These are phyloP conservation scores for Orbilia brochopaga DNA, from an alignment of 2,329 filamentous ascomycete genomes.

Conservation along the genomic window DNA sequence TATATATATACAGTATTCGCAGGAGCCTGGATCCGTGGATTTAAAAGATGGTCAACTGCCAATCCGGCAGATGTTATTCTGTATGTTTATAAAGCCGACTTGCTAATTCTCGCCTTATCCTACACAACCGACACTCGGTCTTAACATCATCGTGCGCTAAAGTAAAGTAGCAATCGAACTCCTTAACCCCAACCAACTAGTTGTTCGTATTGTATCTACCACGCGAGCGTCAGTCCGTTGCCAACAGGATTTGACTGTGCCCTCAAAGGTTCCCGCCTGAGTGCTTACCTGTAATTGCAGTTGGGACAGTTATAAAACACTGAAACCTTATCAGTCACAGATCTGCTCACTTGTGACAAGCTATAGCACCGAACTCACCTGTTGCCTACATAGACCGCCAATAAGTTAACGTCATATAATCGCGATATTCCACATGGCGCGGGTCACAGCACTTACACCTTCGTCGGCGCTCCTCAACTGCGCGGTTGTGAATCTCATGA, in stretches of 20 bases:
- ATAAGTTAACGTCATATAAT: background rate
- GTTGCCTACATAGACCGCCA: conserved; percentile 18
- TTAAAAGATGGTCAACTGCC: too few species aligned
- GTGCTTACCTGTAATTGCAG: conserved; percentile 29
- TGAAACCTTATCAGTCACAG: conserved; percentile 49
- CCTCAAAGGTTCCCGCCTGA: background rate
- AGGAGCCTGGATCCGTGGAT: too few species aligned
- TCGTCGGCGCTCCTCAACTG: conserved; percentile 93
- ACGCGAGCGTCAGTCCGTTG: too few species aligned
- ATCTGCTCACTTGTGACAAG: conserved; percentile 48
- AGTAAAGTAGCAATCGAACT: background rate
- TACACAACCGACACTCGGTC: too few species aligned
- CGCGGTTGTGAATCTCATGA: conserved; percentile 83
- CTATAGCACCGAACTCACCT: conserved; percentile 45
- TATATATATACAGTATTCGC: background rate
- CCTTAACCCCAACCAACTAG: background rate
- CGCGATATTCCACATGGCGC: too few species aligned
- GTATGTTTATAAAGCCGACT: too few species aligned
- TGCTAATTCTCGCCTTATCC: too few species aligned
- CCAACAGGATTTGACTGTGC: too few species aligned
- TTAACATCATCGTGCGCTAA: conserved; percentile 2
- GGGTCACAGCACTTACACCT: conserved; percentile 70
- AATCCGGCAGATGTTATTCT: too few species aligned
- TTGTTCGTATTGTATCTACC: conserved; percentile 48
- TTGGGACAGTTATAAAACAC: conserved; percentile 48